Conservation (phyloP, 176 grass and related monocot genomes). For the Ensete ventricosum region DNA sequence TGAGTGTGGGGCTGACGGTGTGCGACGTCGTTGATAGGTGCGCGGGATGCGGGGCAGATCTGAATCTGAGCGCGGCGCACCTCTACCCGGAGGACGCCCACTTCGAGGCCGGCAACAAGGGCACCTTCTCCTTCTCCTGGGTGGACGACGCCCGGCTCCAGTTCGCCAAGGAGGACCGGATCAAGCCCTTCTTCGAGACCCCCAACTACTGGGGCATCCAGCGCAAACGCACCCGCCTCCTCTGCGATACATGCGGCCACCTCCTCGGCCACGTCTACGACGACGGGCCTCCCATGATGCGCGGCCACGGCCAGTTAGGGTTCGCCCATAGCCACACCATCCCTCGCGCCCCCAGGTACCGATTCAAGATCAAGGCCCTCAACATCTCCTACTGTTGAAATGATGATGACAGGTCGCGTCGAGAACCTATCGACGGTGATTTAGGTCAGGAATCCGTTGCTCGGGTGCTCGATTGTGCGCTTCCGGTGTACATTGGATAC, state of each 20-base stretch:
- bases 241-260: conserved; percentile 51
- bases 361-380: conserved; percentile 80
- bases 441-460: not conserved
- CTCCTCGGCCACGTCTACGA: conserved; percentile 80
- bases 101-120: conserved; percentile 92
- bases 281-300: conserved; percentile 61
- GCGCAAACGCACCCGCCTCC: conserved; percentile 55
- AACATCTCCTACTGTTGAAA: not conserved
- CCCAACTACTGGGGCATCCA: conserved; percentile 82
- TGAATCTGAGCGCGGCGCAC: conserved; percentile 64
- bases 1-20: not conserved
- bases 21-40: conserved; percentile 21
- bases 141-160: conserved; percentile 62
- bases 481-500: not conserved
- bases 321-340: conserved; percentile 67
- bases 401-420: not conserved
- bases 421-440: not conserved
- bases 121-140: conserved; percentile 86
- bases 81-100: conserved; percentile 49
- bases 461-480: not conserved
- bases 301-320: conserved; percentile 51
- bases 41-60: conserved; percentile 47
- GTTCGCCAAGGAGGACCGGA: conserved; percentile 54
- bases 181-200: conserved; percentile 83
- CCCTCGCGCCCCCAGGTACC: conserved; percentile 50